phyloP scores from a whole-genome alignment of 345 rosid species.

The Boechera stricta region DNA sequence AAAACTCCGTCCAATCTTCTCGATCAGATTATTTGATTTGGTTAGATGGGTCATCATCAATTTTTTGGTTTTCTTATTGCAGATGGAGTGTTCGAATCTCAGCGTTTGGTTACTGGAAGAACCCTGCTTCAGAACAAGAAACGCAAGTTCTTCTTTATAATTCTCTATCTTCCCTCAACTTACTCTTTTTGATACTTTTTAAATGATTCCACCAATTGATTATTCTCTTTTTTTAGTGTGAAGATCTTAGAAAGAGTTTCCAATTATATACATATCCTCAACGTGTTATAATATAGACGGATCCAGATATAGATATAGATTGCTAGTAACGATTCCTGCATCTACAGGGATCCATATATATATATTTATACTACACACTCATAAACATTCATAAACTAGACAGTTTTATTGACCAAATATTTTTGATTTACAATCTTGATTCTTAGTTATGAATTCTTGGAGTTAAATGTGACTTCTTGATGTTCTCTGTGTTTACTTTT shows the following conservation, averaged over 20 bases:
- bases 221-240: not conserved
- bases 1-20: not conserved
- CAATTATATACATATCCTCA: not conserved
- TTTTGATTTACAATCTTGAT: constrained; percentile 17
- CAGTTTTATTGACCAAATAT: constrained; percentile 8
- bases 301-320: constrained; percentile 15
- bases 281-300: not conserved
- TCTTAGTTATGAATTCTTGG: not conserved
- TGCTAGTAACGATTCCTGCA: not conserved
- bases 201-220: not conserved
- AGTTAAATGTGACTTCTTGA: constrained; percentile 2
- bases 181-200: not conserved
- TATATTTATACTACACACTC: no score
- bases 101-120: constrained; percentile 53
- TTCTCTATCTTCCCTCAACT: constrained; percentile 13
- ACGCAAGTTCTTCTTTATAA: constrained; percentile 40
- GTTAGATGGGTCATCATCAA: not conserved
- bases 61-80: constrained; percentile 36
- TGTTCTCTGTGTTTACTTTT: not conserved
- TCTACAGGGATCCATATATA: not conserved
- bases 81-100: constrained; percentile 61
- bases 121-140: constrained; percentile 78
- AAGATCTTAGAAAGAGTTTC: constrained; percentile 10
- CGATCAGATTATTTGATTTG: not conserved
- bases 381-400: no score